Percentiles rank a stretch among this genome's conserved stretches.
These are phyloP conservation scores for Diddensiella transvaalensis DNA, from an alignment of 805 yeast genomes.

Conservation along the genomic window DNA sequence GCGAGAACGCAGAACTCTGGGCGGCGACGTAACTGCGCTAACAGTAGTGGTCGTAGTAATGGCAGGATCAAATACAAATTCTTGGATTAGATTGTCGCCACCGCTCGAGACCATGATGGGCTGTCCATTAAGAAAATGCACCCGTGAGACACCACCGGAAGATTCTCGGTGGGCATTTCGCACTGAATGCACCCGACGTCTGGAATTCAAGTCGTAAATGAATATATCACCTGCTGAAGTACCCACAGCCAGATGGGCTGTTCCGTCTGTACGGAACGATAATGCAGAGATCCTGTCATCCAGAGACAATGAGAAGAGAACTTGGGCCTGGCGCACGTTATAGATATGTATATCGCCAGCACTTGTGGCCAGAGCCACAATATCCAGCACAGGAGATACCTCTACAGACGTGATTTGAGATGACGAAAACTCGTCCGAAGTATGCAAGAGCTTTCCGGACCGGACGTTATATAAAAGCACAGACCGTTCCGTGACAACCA, in stretches of 20 bases:
- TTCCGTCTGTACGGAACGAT: conserved; percentile 88
- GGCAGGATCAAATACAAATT: conserved; percentile 90
- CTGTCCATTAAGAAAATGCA: conserved; percentile 81
- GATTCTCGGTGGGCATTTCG: conserved; percentile 68
- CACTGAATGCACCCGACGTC: conserved; percentile 70
- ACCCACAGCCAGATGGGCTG: conserved; percentile 77
- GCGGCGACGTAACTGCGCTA: conserved; percentile 67
- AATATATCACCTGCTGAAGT: conserved; percentile 75
- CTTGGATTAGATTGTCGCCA: conserved; percentile 84
- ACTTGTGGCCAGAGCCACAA: conserved; percentile 71
- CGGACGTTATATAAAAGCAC: conserved; percentile 68
- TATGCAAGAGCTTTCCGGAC: conserved; percentile 67
- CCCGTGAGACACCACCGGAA: conserved; percentile 74
- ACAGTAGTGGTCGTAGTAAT: conserved; percentile 52
- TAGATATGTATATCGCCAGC: conserved; percentile 63
- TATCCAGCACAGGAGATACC: conserved; percentile 82
- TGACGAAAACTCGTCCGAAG: conserved; percentile 44
- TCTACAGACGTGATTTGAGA: conserved; percentile 66
- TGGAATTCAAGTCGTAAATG: conserved; percentile 75
- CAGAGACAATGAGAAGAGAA: conserved; percentile 44
- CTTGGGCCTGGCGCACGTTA: conserved; percentile 63
- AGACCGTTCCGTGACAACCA: conserved; percentile 68
- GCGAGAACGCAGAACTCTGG: conserved; percentile 85
- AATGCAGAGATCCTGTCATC: conserved; percentile 48
- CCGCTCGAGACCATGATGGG: conserved; percentile 87